Percentiles rank a stretch among this genome's conserved stretches.
Evolutionary conservation across 306 rosid genomes (phyloP).

Genomic region (Citrullus colocynthis): DNA sequence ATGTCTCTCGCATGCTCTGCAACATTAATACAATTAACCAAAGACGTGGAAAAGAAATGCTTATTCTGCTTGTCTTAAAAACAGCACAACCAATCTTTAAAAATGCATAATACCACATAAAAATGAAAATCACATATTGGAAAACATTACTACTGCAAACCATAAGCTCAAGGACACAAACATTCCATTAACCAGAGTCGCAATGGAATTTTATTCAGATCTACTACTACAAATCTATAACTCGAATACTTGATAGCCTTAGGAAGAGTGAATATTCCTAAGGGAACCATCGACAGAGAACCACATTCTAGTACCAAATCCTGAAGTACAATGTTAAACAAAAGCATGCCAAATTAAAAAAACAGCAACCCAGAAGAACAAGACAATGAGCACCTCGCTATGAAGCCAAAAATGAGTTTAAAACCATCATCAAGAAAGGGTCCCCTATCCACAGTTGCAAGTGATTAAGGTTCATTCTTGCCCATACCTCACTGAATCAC

Average conservation of each 20-base stretch:
- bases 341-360: background rate
- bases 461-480: background rate
- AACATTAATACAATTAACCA: slow-evolving; percentile 7
- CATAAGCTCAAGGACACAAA: background rate
- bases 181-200: background rate
- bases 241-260: too few relatives aligned
- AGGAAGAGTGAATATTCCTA: too few relatives aligned
- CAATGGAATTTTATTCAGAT: background rate
- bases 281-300: background rate
- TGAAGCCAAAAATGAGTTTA: background rate
- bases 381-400: background rate
- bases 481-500: background rate
- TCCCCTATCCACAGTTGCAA: background rate
- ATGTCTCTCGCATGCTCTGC: slow-evolving; percentile 99
- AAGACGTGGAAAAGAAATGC: background rate
- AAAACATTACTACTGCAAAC: background rate
- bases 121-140: background rate
- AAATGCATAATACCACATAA: background rate
- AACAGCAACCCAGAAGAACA: background rate
- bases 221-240: background rate
- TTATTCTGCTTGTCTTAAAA: background rate
- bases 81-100: background rate
- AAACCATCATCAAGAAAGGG: background rate
- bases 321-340: background rate
- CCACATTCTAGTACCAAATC: background rate